Evolutionary conservation across 257 asterid species (phyloP).

Genomic region (Solanum okadae): DNA sequence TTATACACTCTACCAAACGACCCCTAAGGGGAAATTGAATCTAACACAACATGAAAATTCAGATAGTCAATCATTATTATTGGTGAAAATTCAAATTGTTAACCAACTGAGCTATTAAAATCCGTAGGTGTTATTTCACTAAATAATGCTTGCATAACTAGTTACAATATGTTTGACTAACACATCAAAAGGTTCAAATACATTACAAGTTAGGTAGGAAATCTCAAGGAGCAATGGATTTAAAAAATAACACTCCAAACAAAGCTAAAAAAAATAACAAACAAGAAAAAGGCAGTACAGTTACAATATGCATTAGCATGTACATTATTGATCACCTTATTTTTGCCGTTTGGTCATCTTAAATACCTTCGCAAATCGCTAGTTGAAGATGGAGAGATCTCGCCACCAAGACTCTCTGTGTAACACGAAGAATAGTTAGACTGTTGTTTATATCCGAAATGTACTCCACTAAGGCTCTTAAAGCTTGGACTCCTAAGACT

Average conservation of each 20-base stretch:
- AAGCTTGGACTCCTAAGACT: slow-evolving; percentile 28
- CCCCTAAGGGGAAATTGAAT: neutral
- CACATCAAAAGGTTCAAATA: neutral
- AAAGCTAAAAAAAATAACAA: neutral
- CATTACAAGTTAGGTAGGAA: neutral
- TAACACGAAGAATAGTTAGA: slow-evolving; percentile 30
- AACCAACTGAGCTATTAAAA: neutral
- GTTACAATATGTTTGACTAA: neutral
- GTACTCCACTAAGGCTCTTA: slow-evolving; percentile 11
- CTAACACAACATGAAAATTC: neutral
- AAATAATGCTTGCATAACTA: neutral
- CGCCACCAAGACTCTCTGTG: slow-evolving; percentile 17
- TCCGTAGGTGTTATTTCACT: neutral
- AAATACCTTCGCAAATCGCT: slow-evolving; percentile 22
- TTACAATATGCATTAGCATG: neutral
- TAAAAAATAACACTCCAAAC: neutral
- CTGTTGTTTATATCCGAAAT: slow-evolving; percentile 19
- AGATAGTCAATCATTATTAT: neutral
- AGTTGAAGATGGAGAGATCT: slow-evolving; percentile 28
- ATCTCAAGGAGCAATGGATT: neutral
- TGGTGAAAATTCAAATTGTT: neutral
- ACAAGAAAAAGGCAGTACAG: neutral
- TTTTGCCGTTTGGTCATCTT: slow-evolving; percentile 7
- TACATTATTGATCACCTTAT: neutral
- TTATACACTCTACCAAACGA: too few relatives aligned